These are phyloP conservation scores for Antitrichia curtipendula DNA, from an alignment of 225 moss, liverwort and hornwort species.

Conservation along the genomic window DNA sequence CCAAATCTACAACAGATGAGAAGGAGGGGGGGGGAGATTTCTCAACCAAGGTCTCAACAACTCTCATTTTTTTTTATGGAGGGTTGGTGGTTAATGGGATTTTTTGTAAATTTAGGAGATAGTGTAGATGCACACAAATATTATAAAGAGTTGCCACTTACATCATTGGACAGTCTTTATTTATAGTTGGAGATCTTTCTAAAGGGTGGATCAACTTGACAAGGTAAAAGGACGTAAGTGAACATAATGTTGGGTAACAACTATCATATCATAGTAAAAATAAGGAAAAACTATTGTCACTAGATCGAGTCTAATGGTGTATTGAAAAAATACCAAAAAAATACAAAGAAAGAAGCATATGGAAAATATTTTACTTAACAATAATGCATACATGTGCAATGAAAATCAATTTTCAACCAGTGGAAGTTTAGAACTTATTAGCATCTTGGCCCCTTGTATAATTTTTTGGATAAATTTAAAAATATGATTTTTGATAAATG, in stretches of 20 bases:
- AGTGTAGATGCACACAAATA: background rate
- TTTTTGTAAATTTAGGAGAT: too few relatives aligned
- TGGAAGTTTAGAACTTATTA: background rate
- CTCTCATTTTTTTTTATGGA: too few relatives aligned
- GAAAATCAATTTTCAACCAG: background rate
- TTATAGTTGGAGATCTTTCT: background rate
- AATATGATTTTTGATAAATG: background rate
- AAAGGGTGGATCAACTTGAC: accelerated
- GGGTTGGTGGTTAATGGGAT: too few relatives aligned
- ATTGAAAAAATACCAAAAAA: too few relatives aligned
- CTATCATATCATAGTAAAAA: accelerated
- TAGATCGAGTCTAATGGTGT: background rate
- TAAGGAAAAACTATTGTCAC: accelerated
- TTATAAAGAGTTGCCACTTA: background rate
- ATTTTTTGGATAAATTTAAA: background rate
- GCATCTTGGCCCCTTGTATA: too few relatives aligned
- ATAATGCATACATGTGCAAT: background rate
- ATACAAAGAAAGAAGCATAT: background rate
- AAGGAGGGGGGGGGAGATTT: too few relatives aligned
- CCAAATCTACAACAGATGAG: too few relatives aligned
- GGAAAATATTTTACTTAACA: background rate
- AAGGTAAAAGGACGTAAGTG: background rate
- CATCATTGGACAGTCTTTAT: accelerated
- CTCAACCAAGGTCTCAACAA: too few relatives aligned
- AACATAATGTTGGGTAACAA: accelerated